A percentile compares a stretch with the other conserved stretches of the same genome.
Conservation (phyloP, 2,329 filamentous ascomycete species). For the Apiospora aurea region DNA sequence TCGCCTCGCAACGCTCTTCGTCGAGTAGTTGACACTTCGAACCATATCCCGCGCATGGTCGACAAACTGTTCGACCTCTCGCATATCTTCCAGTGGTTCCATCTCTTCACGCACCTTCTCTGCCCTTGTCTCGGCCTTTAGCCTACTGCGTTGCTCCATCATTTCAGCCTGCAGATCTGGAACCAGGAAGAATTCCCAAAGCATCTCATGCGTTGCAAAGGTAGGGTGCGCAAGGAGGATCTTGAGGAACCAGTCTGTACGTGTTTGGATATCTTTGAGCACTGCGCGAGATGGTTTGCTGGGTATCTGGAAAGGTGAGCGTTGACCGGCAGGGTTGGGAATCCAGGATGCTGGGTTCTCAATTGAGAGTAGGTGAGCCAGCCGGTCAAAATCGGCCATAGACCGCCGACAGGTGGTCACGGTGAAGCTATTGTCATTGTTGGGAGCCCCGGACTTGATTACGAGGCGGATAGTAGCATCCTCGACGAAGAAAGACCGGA, state of each 20-base stretch:
- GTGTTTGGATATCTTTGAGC: slow-evolving; percentile 84
- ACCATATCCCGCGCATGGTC: slow-evolving; percentile 91
- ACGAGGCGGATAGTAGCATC: slow-evolving; percentile 93
- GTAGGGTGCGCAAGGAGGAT: slow-evolving; percentile 88
- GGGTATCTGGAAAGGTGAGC: slow-evolving; percentile 91
- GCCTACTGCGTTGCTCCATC: slow-evolving; percentile 86
- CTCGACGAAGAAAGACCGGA: slow-evolving; percentile 96
- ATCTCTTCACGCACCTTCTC: slow-evolving; percentile 92
- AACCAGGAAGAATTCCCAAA: slow-evolving; percentile 99
- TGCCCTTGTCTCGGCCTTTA: slow-evolving; percentile 82
- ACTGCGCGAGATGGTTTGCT: slow-evolving; percentile 89
- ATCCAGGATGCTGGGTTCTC: slow-evolving; percentile 98
- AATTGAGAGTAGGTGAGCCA: slow-evolving; percentile 80
- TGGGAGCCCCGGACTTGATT: slow-evolving; percentile 90
- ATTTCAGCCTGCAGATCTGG: slow-evolving; percentile 90
- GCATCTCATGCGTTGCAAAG: slow-evolving; percentile 93
- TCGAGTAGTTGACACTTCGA: slow-evolving; percentile 81
- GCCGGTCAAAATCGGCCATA: slow-evolving; percentile 87
- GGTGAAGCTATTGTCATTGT: slow-evolving; percentile 82
- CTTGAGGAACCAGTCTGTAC: slow-evolving; percentile 86
- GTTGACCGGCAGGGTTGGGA: slow-evolving; percentile 76
- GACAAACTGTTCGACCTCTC: slow-evolving; percentile 92
- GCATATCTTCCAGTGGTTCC: slow-evolving; percentile 80
- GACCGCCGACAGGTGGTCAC: slow-evolving; percentile 94
- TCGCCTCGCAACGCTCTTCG: slow-evolving; percentile 81